phyloP scores from a whole-genome alignment of 2,329 filamentous ascomycete genomes.

The Annulohypoxylon truncatum region DNA sequence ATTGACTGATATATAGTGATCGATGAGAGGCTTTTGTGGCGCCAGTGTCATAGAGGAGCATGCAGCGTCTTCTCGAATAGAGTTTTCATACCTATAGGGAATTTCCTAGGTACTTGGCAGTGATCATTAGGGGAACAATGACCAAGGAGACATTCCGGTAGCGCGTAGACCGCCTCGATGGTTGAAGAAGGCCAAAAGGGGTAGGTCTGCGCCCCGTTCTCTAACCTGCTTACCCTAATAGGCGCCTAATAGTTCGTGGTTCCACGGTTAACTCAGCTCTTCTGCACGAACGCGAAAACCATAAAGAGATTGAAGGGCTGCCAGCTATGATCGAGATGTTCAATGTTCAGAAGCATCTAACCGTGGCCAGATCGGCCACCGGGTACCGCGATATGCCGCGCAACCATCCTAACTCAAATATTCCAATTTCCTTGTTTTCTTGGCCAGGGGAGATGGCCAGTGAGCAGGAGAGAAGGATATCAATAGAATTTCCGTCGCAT shows the following conservation, averaged over 20 bases:
- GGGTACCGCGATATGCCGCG: conserved; percentile 36
- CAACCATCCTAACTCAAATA: conserved; percentile 21
- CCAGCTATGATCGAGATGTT: conserved; percentile 34
- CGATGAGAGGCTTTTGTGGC: background rate
- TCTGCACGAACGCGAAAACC: conserved; percentile 36
- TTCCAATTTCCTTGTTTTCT: conserved; percentile 26
- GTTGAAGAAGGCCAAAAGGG: conserved; percentile 3
- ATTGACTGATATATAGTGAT: background rate
- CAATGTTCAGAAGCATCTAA: conserved; percentile 36
- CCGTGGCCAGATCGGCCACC: conserved; percentile 38
- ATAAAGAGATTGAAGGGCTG: conserved; percentile 34
- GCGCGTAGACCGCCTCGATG: background rate
- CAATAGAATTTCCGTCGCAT: conserved; percentile 23
- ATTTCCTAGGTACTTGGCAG: background rate
- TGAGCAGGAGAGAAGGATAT: background rate
- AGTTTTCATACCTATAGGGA: background rate
- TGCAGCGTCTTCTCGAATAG: background rate
- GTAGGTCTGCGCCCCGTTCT: conserved; percentile 21
- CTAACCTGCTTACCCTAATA: conserved; percentile 19
- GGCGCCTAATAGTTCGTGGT: conserved; percentile 25
- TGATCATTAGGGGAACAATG: background rate
- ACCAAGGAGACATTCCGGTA: background rate
- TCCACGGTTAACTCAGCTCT: conserved; percentile 25
- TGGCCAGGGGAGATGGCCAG: conserved; percentile 1
- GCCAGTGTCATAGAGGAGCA: background rate